Conservation (phyloP, 1,284 basidiomycete genomes). For the Chondrostereum purpureum region DNA sequence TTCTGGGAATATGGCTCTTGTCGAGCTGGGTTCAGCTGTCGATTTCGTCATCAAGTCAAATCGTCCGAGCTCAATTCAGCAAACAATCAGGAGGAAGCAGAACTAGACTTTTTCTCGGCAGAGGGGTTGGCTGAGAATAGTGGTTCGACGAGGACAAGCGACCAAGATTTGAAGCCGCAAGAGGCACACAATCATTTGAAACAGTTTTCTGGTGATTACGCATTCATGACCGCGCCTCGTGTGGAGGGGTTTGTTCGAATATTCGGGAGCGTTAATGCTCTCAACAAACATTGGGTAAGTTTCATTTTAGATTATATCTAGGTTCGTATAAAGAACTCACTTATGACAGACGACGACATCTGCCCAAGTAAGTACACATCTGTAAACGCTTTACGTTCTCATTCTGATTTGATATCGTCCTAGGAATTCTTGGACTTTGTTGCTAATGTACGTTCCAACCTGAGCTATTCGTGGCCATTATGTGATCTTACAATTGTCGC, state of each 20-base stretch:
- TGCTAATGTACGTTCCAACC: not conserved
- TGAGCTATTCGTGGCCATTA: not conserved
- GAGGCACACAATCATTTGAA: not conserved
- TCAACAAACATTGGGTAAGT: not conserved
- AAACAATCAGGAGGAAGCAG: not conserved
- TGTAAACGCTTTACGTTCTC: not conserved
- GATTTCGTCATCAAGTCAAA: not conserved
- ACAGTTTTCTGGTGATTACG: not conserved
- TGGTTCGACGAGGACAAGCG: not conserved
- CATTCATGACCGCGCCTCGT: not conserved
- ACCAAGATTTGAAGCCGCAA: not conserved
- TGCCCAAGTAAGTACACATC: not conserved
- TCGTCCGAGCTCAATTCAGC: not conserved
- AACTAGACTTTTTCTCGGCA: not conserved
- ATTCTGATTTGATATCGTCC: too few relatives aligned
- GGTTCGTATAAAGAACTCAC: not conserved
- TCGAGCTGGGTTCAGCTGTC: not conserved
- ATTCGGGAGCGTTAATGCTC: not conserved
- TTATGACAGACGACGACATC: not conserved
- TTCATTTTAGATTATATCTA: not conserved
- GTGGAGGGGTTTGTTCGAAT: not conserved
- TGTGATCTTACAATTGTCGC: not conserved
- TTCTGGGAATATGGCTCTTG: not conserved
- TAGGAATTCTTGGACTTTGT: not conserved
- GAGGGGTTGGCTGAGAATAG: not conserved